Base-by-base conservation (phyloP, 495 filamentous ascomycete species). In the Geoglossum glabrum region DNA sequence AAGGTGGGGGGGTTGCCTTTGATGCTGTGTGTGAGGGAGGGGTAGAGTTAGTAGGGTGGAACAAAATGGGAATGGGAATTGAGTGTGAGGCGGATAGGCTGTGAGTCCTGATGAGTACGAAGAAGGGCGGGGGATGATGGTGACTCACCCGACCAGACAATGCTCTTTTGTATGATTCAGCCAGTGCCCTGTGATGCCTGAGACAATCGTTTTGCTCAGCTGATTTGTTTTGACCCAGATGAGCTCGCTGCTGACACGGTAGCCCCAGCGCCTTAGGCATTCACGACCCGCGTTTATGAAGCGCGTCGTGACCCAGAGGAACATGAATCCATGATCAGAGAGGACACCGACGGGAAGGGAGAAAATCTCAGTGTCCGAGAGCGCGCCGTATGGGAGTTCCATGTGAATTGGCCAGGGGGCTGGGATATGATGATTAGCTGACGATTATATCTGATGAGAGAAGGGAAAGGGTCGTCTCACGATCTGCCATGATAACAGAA, bases 201-300 rank as follows among this genome's bases (percentile, higher is more conserved):
- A 52, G 4, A 52, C 28, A 21, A 52, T 52, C 5, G 49, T 52
- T 13, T 52, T 52, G 17, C 25, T 17, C 7, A 52, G 49, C 49
- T 52, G 49, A 26, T 52, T 52, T 17, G 49, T 52, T 31, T 52
- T 52, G 25, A 52, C 49, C 49, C 49, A 52, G 28, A 52, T 52
- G 28, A 52, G 49, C 28, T 52, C 49, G 26, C 30, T 31, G 23
- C 8, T 3, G 2, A 52, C 21, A 21, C 28, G 23, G 17, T 52
- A 52, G 1, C 49, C 49, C 49, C 49, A 52, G 2, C 49, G 28
- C 15, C 10, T 52, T 26, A 52, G 28, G 5, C 23, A 27, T 21
- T 52, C 25, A 17, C 23, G 49, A 26, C 49, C 49, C 30, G 28
- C 11, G 4, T 2, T 1, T 15, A 52, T 19, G 10, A 15, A 52